Conservation (phyloP, 2,329 filamentous ascomycete species). For the Aspergillus sp. region DNA sequence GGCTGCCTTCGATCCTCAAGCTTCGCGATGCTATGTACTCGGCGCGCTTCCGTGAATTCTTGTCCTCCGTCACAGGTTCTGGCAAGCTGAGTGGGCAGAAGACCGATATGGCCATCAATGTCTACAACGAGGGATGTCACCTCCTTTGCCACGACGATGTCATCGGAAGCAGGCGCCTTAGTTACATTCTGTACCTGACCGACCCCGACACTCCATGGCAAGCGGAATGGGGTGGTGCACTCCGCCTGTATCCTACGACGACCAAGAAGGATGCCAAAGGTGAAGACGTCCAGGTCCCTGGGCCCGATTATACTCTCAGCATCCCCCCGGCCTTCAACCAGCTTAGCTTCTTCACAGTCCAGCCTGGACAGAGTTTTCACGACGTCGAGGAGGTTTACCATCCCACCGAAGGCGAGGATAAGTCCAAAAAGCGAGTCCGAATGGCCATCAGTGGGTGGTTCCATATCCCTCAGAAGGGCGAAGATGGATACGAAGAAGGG, state of each 20-base stretch:
- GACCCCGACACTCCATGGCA: constrained; percentile 91
- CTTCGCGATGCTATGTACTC: constrained; percentile 97
- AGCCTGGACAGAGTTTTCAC: constrained; percentile 98
- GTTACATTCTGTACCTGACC: constrained; percentile 94
- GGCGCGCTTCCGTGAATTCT: constrained; percentile 80
- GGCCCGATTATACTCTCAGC: constrained; percentile 72
- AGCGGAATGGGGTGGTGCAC: constrained; percentile 85
- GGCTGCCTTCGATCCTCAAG: constrained; percentile 82
- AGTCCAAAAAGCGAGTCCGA: constrained; percentile 65
- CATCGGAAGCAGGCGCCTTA: constrained; percentile 92
- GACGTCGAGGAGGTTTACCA: constrained; percentile 98
- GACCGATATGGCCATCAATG: constrained; percentile 99
- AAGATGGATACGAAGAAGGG: constrained; percentile 86
- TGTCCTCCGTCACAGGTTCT: constrained; percentile 80
- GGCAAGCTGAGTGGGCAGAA: constrained; percentile 88
- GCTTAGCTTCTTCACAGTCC: constrained; percentile 95
- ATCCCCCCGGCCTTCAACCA: constrained; percentile 98
- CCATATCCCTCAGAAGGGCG: constrained; percentile 92
- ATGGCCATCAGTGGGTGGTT: constrained; percentile 99
- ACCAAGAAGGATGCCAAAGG: constrained; percentile 67
- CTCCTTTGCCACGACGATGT: constrained; percentile 97
- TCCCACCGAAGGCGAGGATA: constrained; percentile 58
- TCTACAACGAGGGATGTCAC: constrained; percentile 95
- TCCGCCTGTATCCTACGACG: constrained; percentile 78
- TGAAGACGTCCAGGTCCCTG: constrained; percentile 74